These are phyloP conservation scores for Neoboletus subvelutipes DNA, from an alignment of 768 basidiomycete genomes.

Conservation along the genomic window DNA sequence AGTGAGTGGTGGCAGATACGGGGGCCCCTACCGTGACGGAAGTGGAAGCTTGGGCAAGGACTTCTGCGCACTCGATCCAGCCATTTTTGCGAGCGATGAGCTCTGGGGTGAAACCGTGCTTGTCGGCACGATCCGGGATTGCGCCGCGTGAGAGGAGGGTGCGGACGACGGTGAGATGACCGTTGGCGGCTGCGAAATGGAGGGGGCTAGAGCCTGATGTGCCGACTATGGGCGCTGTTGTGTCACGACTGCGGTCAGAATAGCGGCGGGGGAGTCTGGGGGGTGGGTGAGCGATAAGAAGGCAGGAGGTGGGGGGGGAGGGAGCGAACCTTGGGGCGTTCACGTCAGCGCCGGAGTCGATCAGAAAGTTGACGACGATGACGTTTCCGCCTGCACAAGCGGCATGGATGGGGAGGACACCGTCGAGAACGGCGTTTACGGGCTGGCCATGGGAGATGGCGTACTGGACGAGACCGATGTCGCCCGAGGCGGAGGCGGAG, in stretches of 20 bases:
- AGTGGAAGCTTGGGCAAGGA: slow-evolving; percentile 64
- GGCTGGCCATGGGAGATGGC: slow-evolving; percentile 94
- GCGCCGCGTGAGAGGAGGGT: slow-evolving; percentile 87
- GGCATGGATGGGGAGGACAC: slow-evolving; percentile 95
- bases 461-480: slow-evolving; percentile 90
- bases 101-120: slow-evolving; percentile 88
- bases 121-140: slow-evolving; percentile 77
- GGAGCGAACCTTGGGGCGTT: slow-evolving; percentile 82
- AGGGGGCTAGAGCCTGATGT: slow-evolving; percentile 91
- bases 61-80: slow-evolving; percentile 72
- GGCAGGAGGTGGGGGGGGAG: slow-evolving; percentile 6
- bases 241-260: slow-evolving; percentile 65
- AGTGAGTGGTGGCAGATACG: slow-evolving; percentile 15
- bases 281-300: slow-evolving; percentile 10
- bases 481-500: slow-evolving; percentile 77
- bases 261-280: slow-evolving; percentile 70
- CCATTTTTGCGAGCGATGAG: slow-evolving; percentile 78
- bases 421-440: slow-evolving; percentile 93
- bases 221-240: slow-evolving; percentile 70
- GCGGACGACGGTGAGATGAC: slow-evolving; percentile 74
- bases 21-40: slow-evolving; percentile 7
- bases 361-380: slow-evolving; percentile 81
- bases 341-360: slow-evolving; percentile 96
- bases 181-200: slow-evolving; percentile 96
- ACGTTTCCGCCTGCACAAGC: slow-evolving; percentile 91